A percentile compares a stretch with the other conserved stretches of the same genome.
These are phyloP conservation scores for Planoprotostelium fungivorum DNA, from an alignment of 78 protist species.

Conservation along the genomic window DNA sequence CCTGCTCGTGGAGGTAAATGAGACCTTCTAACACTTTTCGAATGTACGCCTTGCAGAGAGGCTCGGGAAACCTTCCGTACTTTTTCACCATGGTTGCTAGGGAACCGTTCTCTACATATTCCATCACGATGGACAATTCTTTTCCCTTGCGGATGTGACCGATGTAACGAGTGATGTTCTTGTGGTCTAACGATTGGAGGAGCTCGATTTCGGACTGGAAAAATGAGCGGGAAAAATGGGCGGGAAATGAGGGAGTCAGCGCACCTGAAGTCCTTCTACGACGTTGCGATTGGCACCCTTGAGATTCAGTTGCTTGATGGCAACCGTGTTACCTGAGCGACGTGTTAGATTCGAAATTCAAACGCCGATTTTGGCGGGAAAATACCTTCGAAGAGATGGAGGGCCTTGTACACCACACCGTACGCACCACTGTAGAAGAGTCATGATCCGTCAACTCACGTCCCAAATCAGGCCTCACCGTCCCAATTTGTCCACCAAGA, in stretches of 20 bases:
- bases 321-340: constrained; percentile 86
- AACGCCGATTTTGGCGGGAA: too few species aligned
- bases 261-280: neutral
- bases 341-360: too few species aligned
- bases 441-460: too few species aligned
- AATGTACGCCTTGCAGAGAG: constrained; percentile 75
- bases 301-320: constrained; percentile 78
- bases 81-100: constrained; percentile 67
- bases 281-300: constrained; percentile 38
- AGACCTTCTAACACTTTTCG: constrained; percentile 85
- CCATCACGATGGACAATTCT: constrained; percentile 81
- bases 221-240: too few species aligned
- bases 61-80: constrained; percentile 91
- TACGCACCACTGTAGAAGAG: neutral
- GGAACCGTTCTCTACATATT: constrained; percentile 93
- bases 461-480: neutral
- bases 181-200: constrained; percentile 68
- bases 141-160: constrained; percentile 48
- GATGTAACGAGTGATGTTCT: constrained; percentile 77
- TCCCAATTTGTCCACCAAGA: neutral
- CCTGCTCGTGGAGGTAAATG: constrained; percentile 84
- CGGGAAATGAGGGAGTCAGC: neutral
- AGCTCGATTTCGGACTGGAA: constrained; percentile 77
- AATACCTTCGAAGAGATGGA: neutral
- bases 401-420: neutral